Percentiles rank a stretch among this genome's conserved stretches.
These are phyloP conservation scores for Botryotinia calthae DNA, from an alignment of 2,329 filamentous ascomycete genomes.

Conservation along the genomic window DNA sequence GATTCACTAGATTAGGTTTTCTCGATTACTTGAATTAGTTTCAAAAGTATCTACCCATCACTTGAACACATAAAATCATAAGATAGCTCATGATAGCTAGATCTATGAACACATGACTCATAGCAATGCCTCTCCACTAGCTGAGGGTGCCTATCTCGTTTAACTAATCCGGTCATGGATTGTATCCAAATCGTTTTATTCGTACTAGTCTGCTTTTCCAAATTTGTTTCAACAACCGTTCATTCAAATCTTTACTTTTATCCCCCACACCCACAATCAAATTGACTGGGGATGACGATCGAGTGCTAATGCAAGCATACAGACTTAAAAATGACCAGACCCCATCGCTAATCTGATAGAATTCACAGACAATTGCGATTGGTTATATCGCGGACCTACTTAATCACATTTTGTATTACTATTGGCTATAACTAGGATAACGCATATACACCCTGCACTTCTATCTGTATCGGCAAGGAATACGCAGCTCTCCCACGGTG, in stretches of 20 bases:
- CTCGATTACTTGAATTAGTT: background rate
- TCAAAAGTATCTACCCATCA: background rate
- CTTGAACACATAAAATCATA: slow-evolving; percentile 9
- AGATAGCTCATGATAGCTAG: background rate
- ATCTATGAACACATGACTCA: slow-evolving; percentile 6
- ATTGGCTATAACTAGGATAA: slow-evolving; percentile 12
- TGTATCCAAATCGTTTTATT: background rate
- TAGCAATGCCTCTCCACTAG: background rate
- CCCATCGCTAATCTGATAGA: slow-evolving; percentile 32
- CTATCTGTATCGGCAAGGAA: background rate
- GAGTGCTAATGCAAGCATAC: slow-evolving; percentile 30
- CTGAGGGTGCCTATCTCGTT: background rate
- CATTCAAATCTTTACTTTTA: background rate
- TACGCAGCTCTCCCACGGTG: slow-evolving; percentile 3
- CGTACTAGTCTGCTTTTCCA: slow-evolving; percentile 16
- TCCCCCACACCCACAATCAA: background rate
- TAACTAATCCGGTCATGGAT: background rate
- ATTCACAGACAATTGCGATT: background rate
- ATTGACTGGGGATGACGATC: background rate
- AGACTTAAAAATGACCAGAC: slow-evolving; percentile 27
- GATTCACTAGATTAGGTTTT: background rate
- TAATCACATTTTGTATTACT: background rate
- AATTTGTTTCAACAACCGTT: slow-evolving; percentile 22
- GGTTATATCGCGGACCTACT: background rate
- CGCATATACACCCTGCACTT: background rate